Conservation (phyloP, 2,329 filamentous ascomycete species). For the Zalaria sp. region DNA sequence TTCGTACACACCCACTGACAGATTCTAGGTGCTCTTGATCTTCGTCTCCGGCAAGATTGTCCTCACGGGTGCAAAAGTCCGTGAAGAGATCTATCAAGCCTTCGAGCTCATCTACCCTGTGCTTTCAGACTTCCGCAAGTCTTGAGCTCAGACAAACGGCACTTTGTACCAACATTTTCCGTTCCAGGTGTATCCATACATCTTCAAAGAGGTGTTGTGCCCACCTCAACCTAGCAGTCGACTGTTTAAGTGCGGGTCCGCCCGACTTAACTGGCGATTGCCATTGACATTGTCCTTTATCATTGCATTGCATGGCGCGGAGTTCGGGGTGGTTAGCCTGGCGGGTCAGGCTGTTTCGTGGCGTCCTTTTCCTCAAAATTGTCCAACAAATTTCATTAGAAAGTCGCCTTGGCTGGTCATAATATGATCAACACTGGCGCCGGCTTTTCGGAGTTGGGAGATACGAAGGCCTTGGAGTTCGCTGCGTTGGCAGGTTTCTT, state of each 20-base stretch:
- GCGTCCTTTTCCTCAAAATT: conserved; percentile 1
- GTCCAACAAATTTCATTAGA: not conserved
- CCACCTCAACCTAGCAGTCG: not conserved
- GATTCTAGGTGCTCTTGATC: conserved; percentile 62
- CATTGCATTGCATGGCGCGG: conserved; percentile 8
- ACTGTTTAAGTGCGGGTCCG: too few species aligned
- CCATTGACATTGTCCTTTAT: not conserved
- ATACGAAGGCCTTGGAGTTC: too few species aligned
- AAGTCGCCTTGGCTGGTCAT: not conserved
- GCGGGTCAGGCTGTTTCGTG: conserved; percentile 3
- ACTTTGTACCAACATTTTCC: conserved; percentile 7
- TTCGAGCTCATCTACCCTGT: conserved; percentile 97
- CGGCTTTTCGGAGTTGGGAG: not conserved
- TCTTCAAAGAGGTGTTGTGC: conserved; percentile 4
- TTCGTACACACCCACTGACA: not conserved
- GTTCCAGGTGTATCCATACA: conserved; percentile 4
- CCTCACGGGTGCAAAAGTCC: conserved; percentile 90
- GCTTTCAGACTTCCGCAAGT: conserved; percentile 42
- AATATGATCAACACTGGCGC: not conserved
- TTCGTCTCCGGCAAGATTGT: conserved; percentile 98
- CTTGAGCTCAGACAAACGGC: conserved; percentile 8
- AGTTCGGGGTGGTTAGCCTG: conserved; percentile 6
- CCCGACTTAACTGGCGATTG: too few species aligned
- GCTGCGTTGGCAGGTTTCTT: too few species aligned
- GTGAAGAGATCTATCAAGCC: conserved; percentile 94